These are phyloP conservation scores for Tarenaya hassleriana DNA, from an alignment of 345 rosid species.

Conservation along the genomic window DNA sequence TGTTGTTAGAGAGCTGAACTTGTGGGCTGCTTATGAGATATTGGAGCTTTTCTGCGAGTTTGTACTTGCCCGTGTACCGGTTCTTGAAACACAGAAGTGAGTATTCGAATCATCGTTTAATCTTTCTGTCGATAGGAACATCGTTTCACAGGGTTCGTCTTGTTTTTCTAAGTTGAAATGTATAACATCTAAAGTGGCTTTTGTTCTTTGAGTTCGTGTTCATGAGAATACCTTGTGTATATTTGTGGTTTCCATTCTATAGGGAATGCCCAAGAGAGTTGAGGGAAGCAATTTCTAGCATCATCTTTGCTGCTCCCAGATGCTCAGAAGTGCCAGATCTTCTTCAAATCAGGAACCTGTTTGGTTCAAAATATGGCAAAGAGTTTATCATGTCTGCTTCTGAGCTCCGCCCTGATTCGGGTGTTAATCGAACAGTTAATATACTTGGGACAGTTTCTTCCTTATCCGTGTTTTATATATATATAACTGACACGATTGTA, in stretches of 20 bases:
- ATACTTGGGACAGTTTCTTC: conserved; percentile 20
- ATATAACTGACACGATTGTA: conserved; percentile 4
- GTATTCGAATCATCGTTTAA: conserved; percentile 12
- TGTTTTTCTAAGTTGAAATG: no score
- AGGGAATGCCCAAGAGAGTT: conserved; percentile 90
- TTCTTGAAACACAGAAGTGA: conserved; percentile 81
- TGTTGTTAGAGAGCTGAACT: conserved; percentile 77
- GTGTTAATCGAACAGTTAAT: conserved; percentile 89
- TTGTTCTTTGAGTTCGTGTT: no score
- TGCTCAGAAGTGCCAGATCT: conserved; percentile 92
- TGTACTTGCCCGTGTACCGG: conserved; percentile 76
- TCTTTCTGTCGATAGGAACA: neutral
- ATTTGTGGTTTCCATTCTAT: conserved; percentile 14
- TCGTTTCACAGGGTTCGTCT: no score
- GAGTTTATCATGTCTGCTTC: conserved; percentile 64
- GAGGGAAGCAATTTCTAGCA: conserved; percentile 86
- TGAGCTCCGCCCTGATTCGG: conserved; percentile 89
- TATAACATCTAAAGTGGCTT: no score
- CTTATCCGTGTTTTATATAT: conserved; percentile 11
- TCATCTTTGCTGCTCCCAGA: conserved; percentile 92
- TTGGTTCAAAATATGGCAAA: conserved; percentile 81
- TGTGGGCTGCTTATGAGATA: conserved; percentile 80
- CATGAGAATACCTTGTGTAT: neutral
- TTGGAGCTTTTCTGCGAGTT: conserved; percentile 89
- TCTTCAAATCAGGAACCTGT: conserved; percentile 68